A percentile compares a stretch with the other conserved stretches of the same genome.
phyloP scores from a whole-genome alignment of 257 asterid species.

The Salvia rosmarinus region DNA sequence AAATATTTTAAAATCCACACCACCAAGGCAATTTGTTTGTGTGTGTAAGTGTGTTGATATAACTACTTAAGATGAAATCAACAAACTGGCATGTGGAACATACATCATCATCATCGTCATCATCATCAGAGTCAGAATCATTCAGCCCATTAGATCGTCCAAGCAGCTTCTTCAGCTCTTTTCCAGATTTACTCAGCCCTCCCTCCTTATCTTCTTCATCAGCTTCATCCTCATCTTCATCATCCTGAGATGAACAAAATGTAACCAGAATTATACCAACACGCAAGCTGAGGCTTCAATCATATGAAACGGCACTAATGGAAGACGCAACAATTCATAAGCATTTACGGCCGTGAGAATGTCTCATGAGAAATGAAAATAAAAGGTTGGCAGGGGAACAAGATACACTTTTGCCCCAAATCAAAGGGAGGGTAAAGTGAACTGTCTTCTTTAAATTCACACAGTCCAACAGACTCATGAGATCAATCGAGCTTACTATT shows the following conservation, averaged over 20 bases:
- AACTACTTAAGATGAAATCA: slow-evolving; percentile 15
- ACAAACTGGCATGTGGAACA: slow-evolving; percentile 33
- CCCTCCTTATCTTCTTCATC: slow-evolving; percentile 72
- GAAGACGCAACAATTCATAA: slow-evolving; percentile 1
- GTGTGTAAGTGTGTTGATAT: background rate
- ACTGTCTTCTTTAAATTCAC: background rate
- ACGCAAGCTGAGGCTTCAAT: slow-evolving; percentile 16
- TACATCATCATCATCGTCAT: slow-evolving; percentile 88
- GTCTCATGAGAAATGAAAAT: slow-evolving; percentile 20
- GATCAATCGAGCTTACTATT: too few relatives aligned
- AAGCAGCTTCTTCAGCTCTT: slow-evolving; percentile 92
- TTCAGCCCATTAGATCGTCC: slow-evolving; percentile 84
- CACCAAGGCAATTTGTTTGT: background rate
- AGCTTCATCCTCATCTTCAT: slow-evolving; percentile 85
- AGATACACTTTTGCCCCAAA: background rate
- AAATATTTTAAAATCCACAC: background rate
- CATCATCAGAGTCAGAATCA: slow-evolving; percentile 90
- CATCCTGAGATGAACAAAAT: slow-evolving; percentile 61
- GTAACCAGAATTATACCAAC: background rate
- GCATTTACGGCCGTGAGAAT: background rate
- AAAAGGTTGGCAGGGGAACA: background rate
- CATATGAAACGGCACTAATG: slow-evolving; percentile 1
- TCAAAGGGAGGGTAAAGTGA: background rate
- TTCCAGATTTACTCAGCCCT: slow-evolving; percentile 94
- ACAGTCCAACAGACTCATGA: background rate